A percentile compares a stretch with the other conserved stretches of the same genome.
These are phyloP conservation scores for Letharia columbiana DNA, from an alignment of 495 filamentous ascomycete species.

Conservation along the genomic window DNA sequence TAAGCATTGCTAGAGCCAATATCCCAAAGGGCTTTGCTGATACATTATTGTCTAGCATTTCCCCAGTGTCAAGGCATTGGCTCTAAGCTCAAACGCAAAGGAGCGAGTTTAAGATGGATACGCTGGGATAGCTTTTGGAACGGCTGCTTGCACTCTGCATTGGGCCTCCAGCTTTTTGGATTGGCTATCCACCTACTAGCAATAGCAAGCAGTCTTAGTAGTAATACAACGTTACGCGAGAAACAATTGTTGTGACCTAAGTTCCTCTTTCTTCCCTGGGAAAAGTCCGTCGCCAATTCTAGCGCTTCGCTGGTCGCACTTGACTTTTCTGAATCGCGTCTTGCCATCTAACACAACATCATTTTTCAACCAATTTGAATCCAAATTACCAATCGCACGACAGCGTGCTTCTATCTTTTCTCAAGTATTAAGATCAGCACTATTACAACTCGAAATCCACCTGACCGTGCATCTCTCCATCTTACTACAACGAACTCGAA, in stretches of 20 bases:
- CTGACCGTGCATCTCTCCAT: neutral
- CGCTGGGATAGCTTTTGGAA: neutral
- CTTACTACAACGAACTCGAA: neutral
- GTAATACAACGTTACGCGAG: neutral
- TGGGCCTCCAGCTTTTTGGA: neutral
- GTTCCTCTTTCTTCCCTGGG: neutral
- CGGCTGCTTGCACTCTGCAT: neutral
- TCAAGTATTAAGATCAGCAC: neutral
- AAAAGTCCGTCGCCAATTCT: neutral
- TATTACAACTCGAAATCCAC: neutral
- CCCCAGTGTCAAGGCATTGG: constrained; percentile 16
- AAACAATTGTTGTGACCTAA: neutral
- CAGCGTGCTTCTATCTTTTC: neutral
- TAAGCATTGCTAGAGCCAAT: constrained; percentile 14
- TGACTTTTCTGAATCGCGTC: neutral
- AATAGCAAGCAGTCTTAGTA: neutral
- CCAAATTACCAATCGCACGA: neutral
- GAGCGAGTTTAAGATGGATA: neutral
- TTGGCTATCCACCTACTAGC: neutral
- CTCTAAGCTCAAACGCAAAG: constrained; percentile 7
- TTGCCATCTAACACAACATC: neutral
- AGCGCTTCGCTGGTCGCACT: neutral
- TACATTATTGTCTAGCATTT: constrained; percentile 12
- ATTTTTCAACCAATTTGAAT: neutral
- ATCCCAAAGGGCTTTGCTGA: neutral